These are phyloP conservation scores for Aspergillus sojae DNA, from an alignment of 2,329 filamentous ascomycete species.

Conservation along the genomic window DNA sequence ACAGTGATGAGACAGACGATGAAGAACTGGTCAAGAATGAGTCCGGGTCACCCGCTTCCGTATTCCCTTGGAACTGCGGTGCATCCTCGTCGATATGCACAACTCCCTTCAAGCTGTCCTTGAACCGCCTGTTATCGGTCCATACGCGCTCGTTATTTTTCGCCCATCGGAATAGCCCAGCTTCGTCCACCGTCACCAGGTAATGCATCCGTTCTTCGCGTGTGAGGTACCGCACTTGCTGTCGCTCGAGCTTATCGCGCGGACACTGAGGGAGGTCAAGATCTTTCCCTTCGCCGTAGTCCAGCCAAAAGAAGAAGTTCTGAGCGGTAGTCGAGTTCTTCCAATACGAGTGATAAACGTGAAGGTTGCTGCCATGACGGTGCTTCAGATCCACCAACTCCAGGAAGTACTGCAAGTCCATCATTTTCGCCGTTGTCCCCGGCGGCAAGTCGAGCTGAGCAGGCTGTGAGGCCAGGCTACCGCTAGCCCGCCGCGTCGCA, in stretches of 20 bases:
- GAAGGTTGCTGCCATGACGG: slow-evolving; percentile 80
- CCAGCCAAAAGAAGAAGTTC: slow-evolving; percentile 94
- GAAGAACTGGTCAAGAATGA: slow-evolving; percentile 19
- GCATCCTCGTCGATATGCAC: slow-evolving; percentile 64
- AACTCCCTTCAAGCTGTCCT: slow-evolving; percentile 77
- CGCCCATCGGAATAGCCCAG: slow-evolving; percentile 81
- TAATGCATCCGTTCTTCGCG: slow-evolving; percentile 81
- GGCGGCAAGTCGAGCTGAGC: slow-evolving; percentile 54
- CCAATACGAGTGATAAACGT: slow-evolving; percentile 83
- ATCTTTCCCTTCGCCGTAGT: slow-evolving; percentile 73
- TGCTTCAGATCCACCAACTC: slow-evolving; percentile 88
- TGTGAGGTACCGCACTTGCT: slow-evolving; percentile 81
- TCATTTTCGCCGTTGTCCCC: slow-evolving; percentile 70
- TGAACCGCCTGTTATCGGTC: slow-evolving; percentile 69
- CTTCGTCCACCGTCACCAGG: slow-evolving; percentile 71
- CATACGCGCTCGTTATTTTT: slow-evolving; percentile 79
- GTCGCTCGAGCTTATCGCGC: slow-evolving; percentile 71
- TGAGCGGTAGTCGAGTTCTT: slow-evolving; percentile 74
- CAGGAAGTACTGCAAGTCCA: slow-evolving; percentile 83
- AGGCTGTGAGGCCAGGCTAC: not conserved
- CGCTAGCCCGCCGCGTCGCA: not conserved
- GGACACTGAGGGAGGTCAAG: slow-evolving; percentile 73
- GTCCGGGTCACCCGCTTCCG: slow-evolving; percentile 25
- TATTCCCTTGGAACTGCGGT: slow-evolving; percentile 53
- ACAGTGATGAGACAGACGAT: slow-evolving; percentile 24